Conservation (phyloP, 148 eudicot species). For the Polygonum maritimum region DNA sequence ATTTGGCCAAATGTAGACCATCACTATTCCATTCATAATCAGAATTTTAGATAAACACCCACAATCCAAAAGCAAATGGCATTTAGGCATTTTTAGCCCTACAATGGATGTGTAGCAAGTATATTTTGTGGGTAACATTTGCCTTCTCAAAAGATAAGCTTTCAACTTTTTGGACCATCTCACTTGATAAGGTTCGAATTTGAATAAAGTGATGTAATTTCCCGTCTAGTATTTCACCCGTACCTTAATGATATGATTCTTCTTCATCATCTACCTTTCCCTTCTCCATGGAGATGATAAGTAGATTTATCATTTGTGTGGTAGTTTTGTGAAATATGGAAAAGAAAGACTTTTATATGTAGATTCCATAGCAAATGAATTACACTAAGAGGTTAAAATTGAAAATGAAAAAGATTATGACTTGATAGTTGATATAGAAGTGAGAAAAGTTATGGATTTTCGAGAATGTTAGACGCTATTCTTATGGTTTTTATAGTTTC, state of each 20-base stretch:
- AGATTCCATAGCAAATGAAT: too few species aligned
- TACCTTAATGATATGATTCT: neutral
- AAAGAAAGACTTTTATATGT: too few species aligned
- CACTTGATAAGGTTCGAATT: neutral
- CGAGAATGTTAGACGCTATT: too few species aligned
- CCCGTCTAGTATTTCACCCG: neutral
- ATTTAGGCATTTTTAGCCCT: neutral
- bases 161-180: neutral
- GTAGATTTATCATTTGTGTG: too few species aligned
- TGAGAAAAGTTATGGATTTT: too few species aligned
- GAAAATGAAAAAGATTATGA: too few species aligned
- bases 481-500: too few species aligned
- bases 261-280: too few species aligned
- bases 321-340: too few species aligned
- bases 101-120: neutral
- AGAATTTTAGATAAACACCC: neutral
- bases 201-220: neutral
- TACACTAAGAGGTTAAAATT: too few species aligned
- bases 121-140: neutral
- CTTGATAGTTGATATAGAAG: too few species aligned
- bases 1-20: neutral
- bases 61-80: neutral
- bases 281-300: too few species aligned
- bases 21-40: neutral
- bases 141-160: conserved; percentile 11